Percentiles rank a stretch among this genome's conserved stretches.
Conservation (phyloP, 1,284 basidiomycete species). For the Papiliotrema laurentii region DNA sequence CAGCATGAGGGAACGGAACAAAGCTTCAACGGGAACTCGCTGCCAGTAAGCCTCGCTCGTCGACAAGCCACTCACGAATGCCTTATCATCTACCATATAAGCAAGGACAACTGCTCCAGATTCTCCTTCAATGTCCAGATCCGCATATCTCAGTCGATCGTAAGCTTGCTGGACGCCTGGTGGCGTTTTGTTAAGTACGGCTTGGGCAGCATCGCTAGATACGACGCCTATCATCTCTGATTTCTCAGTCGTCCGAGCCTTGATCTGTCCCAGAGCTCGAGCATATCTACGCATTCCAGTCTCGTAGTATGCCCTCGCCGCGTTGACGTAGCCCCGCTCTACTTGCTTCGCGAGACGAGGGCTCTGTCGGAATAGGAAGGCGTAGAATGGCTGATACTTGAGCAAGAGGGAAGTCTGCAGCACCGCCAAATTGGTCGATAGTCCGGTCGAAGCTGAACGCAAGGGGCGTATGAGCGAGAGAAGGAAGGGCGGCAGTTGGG, state of each 20-base stretch:
- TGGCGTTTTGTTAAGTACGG: conserved; percentile 26
- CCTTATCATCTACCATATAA: conserved; percentile 80
- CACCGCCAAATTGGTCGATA: conserved; percentile 89
- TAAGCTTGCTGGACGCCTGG: conserved; percentile 48
- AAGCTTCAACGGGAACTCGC: conserved; percentile 76
- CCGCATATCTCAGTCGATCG: conserved; percentile 61
- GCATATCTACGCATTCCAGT: conserved; percentile 90
- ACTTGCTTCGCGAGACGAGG: conserved; percentile 80
- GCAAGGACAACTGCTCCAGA: conserved; percentile 62
- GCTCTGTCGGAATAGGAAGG: conserved; percentile 79
- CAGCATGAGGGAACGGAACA: conserved; percentile 76
- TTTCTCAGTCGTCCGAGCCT: conserved; percentile 53
- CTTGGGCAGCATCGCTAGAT: conserved; percentile 25
- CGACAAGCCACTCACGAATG: conserved; percentile 57
- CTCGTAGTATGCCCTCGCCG: conserved; percentile 89
- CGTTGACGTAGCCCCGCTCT: conserved; percentile 78
- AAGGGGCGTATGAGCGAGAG: conserved; percentile 76
- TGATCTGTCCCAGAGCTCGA: conserved; percentile 71
- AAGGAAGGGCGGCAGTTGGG: conserved; percentile 84
- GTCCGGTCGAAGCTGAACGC: conserved; percentile 56
- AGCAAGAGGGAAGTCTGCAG: conserved; percentile 83
- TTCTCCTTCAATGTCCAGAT: conserved; percentile 63
- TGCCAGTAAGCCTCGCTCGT: conserved; percentile 40
- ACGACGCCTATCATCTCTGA: conserved; percentile 39
- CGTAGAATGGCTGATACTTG: conserved; percentile 77